Evolutionary conservation across 2,329 filamentous ascomycete species (phyloP).

Genomic region (Xylaria multiplex): DNA sequence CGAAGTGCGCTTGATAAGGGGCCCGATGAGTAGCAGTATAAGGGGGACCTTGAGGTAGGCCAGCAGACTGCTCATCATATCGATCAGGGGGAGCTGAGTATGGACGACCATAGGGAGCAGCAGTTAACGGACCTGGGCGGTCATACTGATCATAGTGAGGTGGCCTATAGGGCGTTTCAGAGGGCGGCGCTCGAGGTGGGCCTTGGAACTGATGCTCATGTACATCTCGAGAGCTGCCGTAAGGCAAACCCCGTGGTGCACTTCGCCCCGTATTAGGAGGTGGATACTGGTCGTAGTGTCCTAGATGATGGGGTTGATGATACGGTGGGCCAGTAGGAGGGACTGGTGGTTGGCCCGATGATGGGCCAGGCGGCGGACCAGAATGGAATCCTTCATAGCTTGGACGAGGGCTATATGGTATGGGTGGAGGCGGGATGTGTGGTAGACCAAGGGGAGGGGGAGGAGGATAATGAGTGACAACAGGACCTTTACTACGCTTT

Average conservation of each 20-base stretch:
- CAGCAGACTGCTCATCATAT: constrained; percentile 25
- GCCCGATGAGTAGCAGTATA: constrained; percentile 17
- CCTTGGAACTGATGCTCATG: constrained; percentile 29
- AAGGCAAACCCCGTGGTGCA: constrained; percentile 15
- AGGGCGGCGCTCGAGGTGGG: constrained; percentile 15
- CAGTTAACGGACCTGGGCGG: constrained; percentile 17
- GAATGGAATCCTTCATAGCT: constrained; percentile 30
- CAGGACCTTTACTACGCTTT: constrained; percentile 47
- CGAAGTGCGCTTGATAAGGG: constrained; percentile 26
- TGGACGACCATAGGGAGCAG: constrained; percentile 26
- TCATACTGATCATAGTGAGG: constrained; percentile 30
- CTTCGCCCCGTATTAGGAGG: constrained; percentile 16
- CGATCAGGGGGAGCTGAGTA: constrained; percentile 30
- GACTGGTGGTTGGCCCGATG: constrained; percentile 28
- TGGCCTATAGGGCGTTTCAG: constrained; percentile 17
- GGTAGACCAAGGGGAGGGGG: constrained; percentile 37
- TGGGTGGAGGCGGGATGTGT: constrained; percentile 36
- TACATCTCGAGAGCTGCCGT: constrained; percentile 20
- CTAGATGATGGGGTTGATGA: constrained; percentile 22
- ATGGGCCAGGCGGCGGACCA: constrained; percentile 30
- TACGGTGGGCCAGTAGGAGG: constrained; percentile 28
- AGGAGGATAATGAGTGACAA: constrained; percentile 49
- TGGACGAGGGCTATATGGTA: constrained; percentile 36
- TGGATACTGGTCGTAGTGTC: constrained; percentile 32
- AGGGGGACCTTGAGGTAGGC: constrained; percentile 11